phyloP scores from a whole-genome alignment of 805 yeast species.

The Hanseniaspora mollemarum region DNA sequence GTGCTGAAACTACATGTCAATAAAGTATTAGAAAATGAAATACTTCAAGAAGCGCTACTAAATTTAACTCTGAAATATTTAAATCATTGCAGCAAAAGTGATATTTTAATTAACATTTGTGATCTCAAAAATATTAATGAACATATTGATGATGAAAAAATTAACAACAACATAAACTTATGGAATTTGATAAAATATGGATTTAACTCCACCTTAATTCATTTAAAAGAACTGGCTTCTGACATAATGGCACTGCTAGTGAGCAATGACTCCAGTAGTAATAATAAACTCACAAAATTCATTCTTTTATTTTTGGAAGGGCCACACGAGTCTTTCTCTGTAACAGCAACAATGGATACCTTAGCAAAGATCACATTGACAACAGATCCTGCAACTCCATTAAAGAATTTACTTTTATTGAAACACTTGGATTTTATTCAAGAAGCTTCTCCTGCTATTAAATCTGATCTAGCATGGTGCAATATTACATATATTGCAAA shows the following conservation, averaged over 20 bases:
- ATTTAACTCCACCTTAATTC: conserved; percentile 9
- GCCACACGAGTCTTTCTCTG: not conserved
- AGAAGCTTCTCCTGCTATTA: not conserved
- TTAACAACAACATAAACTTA: not conserved
- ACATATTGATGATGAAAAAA: not conserved
- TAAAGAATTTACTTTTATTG: conserved; percentile 15
- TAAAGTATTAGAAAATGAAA: not conserved
- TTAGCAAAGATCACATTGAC: conserved; percentile 2
- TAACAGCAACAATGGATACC: conserved; percentile 8
- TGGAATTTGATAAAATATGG: conserved; percentile 4
- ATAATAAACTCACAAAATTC: conserved; percentile 2
- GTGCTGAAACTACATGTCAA: not conserved
- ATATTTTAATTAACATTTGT: not conserved
- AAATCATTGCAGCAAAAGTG: conserved; percentile 2
- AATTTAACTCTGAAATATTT: not conserved
- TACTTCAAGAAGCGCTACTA: not conserved
- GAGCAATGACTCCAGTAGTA: not conserved
- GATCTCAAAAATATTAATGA: not conserved
- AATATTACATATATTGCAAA: conserved; percentile 47
- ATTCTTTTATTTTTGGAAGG: not conserved
- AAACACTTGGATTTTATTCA: conserved; percentile 15
- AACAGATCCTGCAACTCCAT: not conserved
- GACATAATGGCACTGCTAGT: not conserved
- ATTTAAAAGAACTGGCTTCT: conserved; percentile 7
- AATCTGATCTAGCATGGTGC: conserved; percentile 14